phyloP scores from a whole-genome alignment of 352 stramenopile species.

The Phytophthora foliorum region DNA sequence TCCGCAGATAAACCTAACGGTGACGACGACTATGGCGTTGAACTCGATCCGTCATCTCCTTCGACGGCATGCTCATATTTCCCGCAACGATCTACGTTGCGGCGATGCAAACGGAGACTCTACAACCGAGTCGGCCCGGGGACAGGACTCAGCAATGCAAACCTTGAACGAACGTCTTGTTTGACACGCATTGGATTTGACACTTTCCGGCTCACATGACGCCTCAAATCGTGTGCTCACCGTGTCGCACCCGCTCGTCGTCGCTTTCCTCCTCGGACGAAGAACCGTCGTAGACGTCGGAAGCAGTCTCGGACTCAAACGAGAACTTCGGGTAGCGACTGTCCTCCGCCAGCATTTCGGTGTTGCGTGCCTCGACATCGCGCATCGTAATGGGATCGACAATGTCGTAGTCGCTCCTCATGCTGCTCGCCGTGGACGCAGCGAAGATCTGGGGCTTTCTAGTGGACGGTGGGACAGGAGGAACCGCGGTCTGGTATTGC shows the following conservation, averaged over 20 bases:
- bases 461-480: constrained; percentile 10
- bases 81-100: constrained; percentile 18
- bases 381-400: constrained; percentile 67
- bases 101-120: constrained; percentile 35
- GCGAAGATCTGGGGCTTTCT: constrained; percentile 26
- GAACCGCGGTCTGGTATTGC: constrained; percentile 9
- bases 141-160: constrained; percentile 13
- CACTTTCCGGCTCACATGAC: constrained; percentile 21
- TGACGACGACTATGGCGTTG: constrained; percentile 4
- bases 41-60: constrained; percentile 13
- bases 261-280: constrained; percentile 41
- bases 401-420: constrained; percentile 79
- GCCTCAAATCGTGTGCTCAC: constrained; percentile 46
- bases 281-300: constrained; percentile 44
- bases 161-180: constrained; percentile 26
- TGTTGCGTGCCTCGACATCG: constrained; percentile 70
- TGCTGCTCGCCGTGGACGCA: constrained; percentile 44
- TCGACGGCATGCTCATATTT: constrained; percentile 38
- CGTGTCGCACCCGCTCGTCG: constrained; percentile 24
- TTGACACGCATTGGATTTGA: constrained; percentile 34
- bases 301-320: constrained; percentile 53
- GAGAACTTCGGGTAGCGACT: constrained; percentile 74
- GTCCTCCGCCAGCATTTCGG: constrained; percentile 69
- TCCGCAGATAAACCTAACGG: constrained; percentile 9
- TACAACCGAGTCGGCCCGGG: constrained; percentile 19